A percentile compares a stretch with the other conserved stretches of the same genome.
phyloP scores from a whole-genome alignment of 2,329 filamentous ascomycete species.

The Penicillium sp. region DNA sequence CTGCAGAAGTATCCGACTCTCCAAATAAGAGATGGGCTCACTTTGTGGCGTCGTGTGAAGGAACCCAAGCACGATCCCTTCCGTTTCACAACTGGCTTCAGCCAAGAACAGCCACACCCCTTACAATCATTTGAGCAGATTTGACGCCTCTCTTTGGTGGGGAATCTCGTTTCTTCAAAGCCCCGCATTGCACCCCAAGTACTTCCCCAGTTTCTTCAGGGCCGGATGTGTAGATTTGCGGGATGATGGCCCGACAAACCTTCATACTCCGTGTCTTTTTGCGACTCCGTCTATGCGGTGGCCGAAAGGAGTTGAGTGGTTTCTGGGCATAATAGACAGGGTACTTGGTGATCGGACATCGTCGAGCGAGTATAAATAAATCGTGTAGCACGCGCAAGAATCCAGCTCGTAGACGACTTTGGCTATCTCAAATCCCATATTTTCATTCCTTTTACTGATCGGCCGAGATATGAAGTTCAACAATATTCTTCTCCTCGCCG shows the following conservation, averaged over 20 bases:
- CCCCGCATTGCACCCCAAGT: slow-evolving; percentile 1
- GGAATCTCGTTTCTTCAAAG: background rate
- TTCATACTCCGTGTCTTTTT: slow-evolving; percentile 24
- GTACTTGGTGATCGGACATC: background rate
- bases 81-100: slow-evolving; percentile 12
- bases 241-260: background rate
- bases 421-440: background rate
- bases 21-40: background rate
- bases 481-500: slow-evolving; percentile 25
- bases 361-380: background rate
- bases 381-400: background rate
- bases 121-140: background rate
- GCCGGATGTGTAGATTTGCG: background rate
- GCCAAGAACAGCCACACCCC: slow-evolving; percentile 5
- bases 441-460: background rate
- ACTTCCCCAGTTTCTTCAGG: background rate
- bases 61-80: background rate
- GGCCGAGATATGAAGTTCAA: slow-evolving; percentile 28
- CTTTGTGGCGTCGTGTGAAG: background rate
- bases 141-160: background rate
- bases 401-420: background rate
- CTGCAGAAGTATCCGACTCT: background rate
- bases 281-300: slow-evolving; percentile 4
- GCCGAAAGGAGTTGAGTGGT: background rate
- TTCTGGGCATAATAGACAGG: background rate